Base-by-base conservation (phyloP, 257 asterid genomes). In the Misopates orontium region DNA sequence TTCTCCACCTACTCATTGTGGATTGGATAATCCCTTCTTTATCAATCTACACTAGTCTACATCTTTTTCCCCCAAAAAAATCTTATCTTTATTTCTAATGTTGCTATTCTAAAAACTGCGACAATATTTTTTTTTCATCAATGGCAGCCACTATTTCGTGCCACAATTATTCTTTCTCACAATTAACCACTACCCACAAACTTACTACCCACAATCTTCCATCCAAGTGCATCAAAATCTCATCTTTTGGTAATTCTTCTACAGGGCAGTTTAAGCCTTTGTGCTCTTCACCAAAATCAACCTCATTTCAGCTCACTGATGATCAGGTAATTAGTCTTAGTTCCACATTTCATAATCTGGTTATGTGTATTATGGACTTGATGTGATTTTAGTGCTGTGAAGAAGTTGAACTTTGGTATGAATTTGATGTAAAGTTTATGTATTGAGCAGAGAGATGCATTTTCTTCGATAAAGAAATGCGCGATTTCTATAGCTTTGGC, bases 401-500 rank as follows among this genome's bases (percentile, higher is more conserved):
- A 8, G 47, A 21, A 48, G 25, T 54, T 53, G 65, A 66, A 25
- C 19, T 19, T 25, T 51, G 16, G 40, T 21, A 7, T 36, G 47
- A 25, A 18, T 52, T 42, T 60, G 41, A 49, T 51, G 51, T 15
- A 5, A 44, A 15, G 52, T 52, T 49, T 70, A 17, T 63, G n/a
- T 23, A 55, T 77, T 83, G 68, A 48, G 71, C 93, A 85, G 95
- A 82, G 71, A 70, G 78, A 68, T 62, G 48, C 75, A 62, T 74
- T 73, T 21, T 70, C 80, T 41, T 66, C 88, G 8, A 44, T 90
- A 16, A 88, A 82, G 79, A 79, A 82, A 64, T 67, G 85, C 57
- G 92, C 89, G 47, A 79, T 91, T 72, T 87, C 96, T n/a, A 61
- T 85, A 50, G 95, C 96, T 9, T 55, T 94, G 58, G 85, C 89